Conservation (phyloP, 2,329 filamentous ascomycete genomes). For the Penicillium concentricum region DNA sequence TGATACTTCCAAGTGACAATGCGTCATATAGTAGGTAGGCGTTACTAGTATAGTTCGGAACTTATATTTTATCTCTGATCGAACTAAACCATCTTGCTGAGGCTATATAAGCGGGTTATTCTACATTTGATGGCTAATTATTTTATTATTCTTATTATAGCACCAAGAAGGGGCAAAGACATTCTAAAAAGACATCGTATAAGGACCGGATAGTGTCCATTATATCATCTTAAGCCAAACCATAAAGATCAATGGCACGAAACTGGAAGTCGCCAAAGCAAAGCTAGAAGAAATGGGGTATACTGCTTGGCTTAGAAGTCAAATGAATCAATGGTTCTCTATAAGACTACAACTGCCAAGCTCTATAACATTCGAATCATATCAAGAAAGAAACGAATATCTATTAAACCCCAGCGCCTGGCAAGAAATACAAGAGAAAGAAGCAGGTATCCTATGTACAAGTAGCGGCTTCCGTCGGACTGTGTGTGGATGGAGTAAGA, state of each 20-base stretch:
- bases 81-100: background rate
- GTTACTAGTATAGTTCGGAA: background rate
- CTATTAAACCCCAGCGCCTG: background rate
- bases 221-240: too few relatives aligned
- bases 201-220: too few relatives aligned
- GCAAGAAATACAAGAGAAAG: background rate
- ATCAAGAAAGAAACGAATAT: background rate
- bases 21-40: background rate
- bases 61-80: background rate
- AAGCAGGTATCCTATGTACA: conserved; percentile 10
- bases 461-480: background rate
- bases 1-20: too few relatives aligned
- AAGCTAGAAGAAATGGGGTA: background rate
- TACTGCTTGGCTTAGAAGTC: background rate
- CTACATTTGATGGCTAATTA: too few relatives aligned
- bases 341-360: background rate
- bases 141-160: too few relatives aligned
- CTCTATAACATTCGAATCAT: background rate
- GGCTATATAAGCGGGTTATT: background rate
- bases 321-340: background rate
- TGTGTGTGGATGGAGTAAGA: background rate
- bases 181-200: too few relatives aligned
- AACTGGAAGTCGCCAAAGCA: background rate
- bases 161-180: too few relatives aligned
- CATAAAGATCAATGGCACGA: background rate